Evolutionary conservation across 306 rosid genomes (phyloP), one percentile per base, ranked within the genome.

Genomic region (Styphnolobium japonicum): DNA sequence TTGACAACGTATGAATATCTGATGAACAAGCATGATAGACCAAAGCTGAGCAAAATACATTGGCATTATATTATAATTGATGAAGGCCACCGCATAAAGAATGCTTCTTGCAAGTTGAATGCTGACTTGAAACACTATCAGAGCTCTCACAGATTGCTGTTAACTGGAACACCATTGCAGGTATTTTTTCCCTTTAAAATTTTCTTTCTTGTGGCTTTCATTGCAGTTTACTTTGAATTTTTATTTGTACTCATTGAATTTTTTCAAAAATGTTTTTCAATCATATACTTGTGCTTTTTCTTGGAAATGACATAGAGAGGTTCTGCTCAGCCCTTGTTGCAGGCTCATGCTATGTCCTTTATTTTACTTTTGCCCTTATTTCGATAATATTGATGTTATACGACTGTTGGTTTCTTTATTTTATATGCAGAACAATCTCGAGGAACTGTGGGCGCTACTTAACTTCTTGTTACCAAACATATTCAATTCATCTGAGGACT

Each of bases 21-120:
- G 79, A 96, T 96, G 99, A 96, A 96, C 92, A 96, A 96, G 88
- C 98, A 96, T 82, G 99, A 96, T 78, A 96, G 99, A 81, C 99
- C 99, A 27, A 96, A 93, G 84, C 84, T 96, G 69, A 87, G 99
- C 88, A 96, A 96, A 87, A 76, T 96, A 77, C 94, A 90, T 46
- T 96, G 99, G 99, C 99, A 90, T 80, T 96, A 96, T 80, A 85
- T 96, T 61, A 96, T 96, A 84, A 96, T 96, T 82, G 99, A 96
- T 81, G 97, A 96, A 84, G 99, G 99, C 67, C 99, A 96, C 73
- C 99, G 99, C 64, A 96, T 96, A 85, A 96, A 96, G 91, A 96
- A 96, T 89, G 99, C 99, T 74, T 96, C 99, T 74, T 96, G 99
- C 97, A 96, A 96, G 90, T 86, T 96, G 86, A 96, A 96, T 82